These are phyloP conservation scores for Cercophora newfieldiana DNA, from an alignment of 495 filamentous ascomycete species.

Conservation along the genomic window DNA sequence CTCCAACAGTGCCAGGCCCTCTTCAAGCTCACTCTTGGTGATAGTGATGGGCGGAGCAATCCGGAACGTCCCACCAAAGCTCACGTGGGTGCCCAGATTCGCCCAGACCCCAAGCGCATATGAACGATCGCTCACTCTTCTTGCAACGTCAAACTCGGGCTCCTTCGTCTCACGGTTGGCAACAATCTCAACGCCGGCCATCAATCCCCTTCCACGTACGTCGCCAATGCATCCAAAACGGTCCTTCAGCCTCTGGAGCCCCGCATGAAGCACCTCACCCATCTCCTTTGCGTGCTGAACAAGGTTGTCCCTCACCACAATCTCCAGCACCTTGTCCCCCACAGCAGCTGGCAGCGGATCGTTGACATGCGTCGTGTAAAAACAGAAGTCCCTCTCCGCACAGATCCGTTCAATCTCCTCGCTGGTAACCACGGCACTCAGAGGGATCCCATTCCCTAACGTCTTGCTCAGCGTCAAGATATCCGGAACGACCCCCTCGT, in stretches of 20 bases:
- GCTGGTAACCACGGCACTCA: slow-evolving; percentile 52
- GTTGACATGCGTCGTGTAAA: slow-evolving; percentile 51
- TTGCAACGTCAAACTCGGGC: slow-evolving; percentile 48
- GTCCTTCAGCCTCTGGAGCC: slow-evolving; percentile 42
- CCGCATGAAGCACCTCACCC: slow-evolving; percentile 44
- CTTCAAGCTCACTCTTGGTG: slow-evolving; percentile 48
- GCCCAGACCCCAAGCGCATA: slow-evolving; percentile 54
- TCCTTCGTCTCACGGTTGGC: slow-evolving; percentile 43
- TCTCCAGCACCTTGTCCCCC: slow-evolving; percentile 57
- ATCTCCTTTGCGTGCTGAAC: slow-evolving; percentile 39
- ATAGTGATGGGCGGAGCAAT: slow-evolving; percentile 61
- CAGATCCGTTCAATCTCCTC: slow-evolving; percentile 47
- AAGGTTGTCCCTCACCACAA: slow-evolving; percentile 52
- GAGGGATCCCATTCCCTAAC: slow-evolving; percentile 54
- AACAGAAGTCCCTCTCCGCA: slow-evolving; percentile 36
- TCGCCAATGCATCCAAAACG: slow-evolving; percentile 58
- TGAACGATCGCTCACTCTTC: slow-evolving; percentile 44
- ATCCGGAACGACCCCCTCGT: slow-evolving; percentile 52
- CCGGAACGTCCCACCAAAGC: slow-evolving; percentile 56
- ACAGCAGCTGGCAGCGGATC: slow-evolving; percentile 57
- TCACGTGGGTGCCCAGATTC: slow-evolving; percentile 51
- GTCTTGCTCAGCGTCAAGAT: slow-evolving; percentile 57
- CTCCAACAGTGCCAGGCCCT: slow-evolving; percentile 50
- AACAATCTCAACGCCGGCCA: slow-evolving; percentile 58
- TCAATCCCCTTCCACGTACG: slow-evolving; percentile 54